phyloP scores from a whole-genome alignment of 73 alveolate species.

The Effrenium voratum region DNA sequence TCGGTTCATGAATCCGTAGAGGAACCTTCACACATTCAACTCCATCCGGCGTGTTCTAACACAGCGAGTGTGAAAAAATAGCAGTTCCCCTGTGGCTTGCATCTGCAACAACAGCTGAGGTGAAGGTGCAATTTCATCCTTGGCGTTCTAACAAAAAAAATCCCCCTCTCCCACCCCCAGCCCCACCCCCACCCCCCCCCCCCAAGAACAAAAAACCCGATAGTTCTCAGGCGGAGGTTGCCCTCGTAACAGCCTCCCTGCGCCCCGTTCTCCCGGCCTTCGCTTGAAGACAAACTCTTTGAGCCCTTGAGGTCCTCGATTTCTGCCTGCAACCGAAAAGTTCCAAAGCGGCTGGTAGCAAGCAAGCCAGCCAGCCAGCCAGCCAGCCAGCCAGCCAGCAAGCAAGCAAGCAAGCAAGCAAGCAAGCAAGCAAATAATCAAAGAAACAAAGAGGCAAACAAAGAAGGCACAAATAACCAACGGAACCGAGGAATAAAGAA shows the following conservation, averaged over 20 bases:
- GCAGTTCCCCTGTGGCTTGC: no score
- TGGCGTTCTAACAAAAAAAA: no score
- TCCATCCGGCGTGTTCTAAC: no score
- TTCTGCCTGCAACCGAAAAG: conserved; percentile 38
- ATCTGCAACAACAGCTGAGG: no score
- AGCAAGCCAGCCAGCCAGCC: not conserved
- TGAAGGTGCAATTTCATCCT: no score
- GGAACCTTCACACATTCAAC: no score
- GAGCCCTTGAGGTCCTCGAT: conserved; percentile 91
- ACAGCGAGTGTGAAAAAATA: no score
- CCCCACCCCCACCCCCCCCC: no score
- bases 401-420: not conserved
- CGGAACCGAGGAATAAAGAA: not conserved
- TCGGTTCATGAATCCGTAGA: no score
- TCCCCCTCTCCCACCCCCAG: no score
- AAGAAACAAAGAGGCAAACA: not conserved
- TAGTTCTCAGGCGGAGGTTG: no score
- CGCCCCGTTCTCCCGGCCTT: not conserved
- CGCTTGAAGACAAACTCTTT: conserved; percentile 65
- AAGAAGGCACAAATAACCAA: not conserved
- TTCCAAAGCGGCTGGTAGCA: not conserved
- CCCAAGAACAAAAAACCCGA: no score
- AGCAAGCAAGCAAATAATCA: not conserved
- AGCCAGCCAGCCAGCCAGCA: not conserved
- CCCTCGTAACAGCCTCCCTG: not conserved